phyloP scores from a whole-genome alignment of 2,329 filamentous ascomycete genomes.

The Fusarium avenaceum region DNA sequence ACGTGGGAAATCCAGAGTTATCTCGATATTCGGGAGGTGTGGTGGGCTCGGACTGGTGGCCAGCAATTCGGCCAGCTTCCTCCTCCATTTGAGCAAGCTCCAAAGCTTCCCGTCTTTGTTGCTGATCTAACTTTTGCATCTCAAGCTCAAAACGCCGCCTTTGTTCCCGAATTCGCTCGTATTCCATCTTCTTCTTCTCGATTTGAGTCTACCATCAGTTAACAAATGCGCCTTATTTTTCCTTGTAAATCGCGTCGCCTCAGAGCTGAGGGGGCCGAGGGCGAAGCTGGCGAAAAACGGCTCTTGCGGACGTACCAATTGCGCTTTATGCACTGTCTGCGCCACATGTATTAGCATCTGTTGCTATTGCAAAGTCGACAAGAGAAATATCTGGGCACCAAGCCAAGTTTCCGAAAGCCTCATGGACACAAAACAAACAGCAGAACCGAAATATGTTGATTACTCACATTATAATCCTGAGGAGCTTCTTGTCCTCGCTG shows the following conservation, averaged over 20 bases:
- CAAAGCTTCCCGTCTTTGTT: constrained; percentile 84
- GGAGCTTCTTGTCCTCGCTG: constrained; percentile 62
- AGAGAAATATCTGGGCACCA: not conserved
- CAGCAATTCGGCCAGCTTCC: constrained; percentile 75
- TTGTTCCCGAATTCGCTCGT: constrained; percentile 90
- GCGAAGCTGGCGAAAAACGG: constrained; percentile 1
- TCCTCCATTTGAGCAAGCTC: constrained; percentile 89
- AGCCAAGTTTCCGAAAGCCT: constrained; percentile 31
- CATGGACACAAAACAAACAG: constrained; percentile 2
- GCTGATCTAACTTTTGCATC: constrained; percentile 89
- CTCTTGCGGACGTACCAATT: constrained; percentile 73
- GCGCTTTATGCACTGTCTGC: constrained; percentile 78
- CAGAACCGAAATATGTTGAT: constrained; percentile 13
- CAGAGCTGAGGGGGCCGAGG: constrained; percentile 9
- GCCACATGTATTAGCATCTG: constrained; percentile 43
- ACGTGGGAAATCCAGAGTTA: constrained; percentile 78
- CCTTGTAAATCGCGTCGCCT: constrained; percentile 7
- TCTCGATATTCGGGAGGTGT: constrained; percentile 95
- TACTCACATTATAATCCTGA: constrained; percentile 64
- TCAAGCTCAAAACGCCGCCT: constrained; percentile 91
- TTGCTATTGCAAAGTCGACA: not conserved
- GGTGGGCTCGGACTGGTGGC: constrained; percentile 92
- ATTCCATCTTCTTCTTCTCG: constrained; percentile 93
- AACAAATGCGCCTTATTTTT: constrained; percentile 2
- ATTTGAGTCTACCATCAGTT: constrained; percentile 71